These are phyloP conservation scores for Pluteus cervinus DNA, from an alignment of 768 basidiomycete species.

Conservation along the genomic window DNA sequence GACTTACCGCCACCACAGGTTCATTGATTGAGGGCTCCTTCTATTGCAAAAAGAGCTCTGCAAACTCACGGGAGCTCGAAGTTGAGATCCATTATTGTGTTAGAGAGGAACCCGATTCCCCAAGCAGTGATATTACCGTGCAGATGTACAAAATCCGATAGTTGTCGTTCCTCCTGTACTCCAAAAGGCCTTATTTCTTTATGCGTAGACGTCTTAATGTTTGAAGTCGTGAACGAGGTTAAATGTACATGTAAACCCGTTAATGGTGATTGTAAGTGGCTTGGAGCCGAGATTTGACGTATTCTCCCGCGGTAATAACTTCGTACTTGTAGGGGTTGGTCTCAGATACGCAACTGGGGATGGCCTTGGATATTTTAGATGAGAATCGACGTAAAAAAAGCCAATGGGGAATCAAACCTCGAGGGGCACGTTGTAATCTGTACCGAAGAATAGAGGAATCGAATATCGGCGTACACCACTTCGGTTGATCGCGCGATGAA, in stretches of 20 bases:
- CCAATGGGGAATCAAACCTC: constrained; percentile 41
- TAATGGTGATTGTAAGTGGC: constrained; percentile 54
- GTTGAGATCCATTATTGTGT: constrained; percentile 83
- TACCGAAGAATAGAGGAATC: constrained; percentile 88
- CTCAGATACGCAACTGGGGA: constrained; percentile 43
- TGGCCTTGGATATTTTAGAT: constrained; percentile 29
- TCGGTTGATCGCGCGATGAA: constrained; percentile 80
- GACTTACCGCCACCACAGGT: constrained; percentile 35
- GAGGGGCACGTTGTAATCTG: constrained; percentile 77
- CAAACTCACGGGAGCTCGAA: constrained; percentile 83
- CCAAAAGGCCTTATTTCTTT: no score
- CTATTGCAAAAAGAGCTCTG: constrained; percentile 71
- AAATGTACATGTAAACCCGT: constrained; percentile 2
- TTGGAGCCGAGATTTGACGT: constrained; percentile 67
- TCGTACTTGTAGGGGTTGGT: constrained; percentile 54
- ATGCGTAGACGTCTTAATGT: no score
- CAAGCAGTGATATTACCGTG: constrained; percentile 41
- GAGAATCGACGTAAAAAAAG: neutral
- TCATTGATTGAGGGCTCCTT: constrained; percentile 75
- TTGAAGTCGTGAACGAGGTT: constrained; percentile 1
- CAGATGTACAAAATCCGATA: constrained; percentile 79
- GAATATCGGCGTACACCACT: constrained; percentile 71
- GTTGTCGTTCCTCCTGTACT: no score
- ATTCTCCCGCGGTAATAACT: constrained; percentile 74
- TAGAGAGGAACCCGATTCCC: constrained; percentile 31